Evolutionary conservation across 2,329 filamentous ascomycete genomes (phyloP).

Genomic region (Ambrosiella cleistominuta): DNA sequence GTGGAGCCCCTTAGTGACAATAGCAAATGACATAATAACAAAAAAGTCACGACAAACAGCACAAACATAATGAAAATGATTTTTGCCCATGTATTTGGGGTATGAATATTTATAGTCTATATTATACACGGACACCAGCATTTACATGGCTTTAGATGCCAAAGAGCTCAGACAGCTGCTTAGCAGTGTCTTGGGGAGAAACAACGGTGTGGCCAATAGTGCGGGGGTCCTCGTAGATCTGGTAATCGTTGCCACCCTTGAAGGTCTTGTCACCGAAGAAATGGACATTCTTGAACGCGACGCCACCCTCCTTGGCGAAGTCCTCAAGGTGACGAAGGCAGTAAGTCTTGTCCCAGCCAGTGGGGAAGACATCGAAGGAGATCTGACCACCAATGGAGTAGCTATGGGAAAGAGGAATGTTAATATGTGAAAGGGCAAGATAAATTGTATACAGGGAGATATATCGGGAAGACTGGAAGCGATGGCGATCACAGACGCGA

Average conservation of each 20-base stretch:
- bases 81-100: not conserved
- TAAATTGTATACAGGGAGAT: not conserved
- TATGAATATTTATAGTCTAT: not conserved
- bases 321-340: conserved; percentile 74
- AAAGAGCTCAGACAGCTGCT: conserved; percentile 66
- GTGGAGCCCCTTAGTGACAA: not conserved
- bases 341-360: conserved; percentile 98
- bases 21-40: not conserved
- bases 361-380: conserved; percentile 94
- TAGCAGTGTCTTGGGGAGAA: conserved; percentile 66
- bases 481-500: not conserved
- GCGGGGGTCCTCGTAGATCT: conserved; percentile 71
- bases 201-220: conserved; percentile 74
- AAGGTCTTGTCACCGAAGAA: conserved; percentile 97
- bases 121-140: not conserved
- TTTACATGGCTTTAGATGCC: conserved; percentile 29
- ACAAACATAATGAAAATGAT: not conserved
- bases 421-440: not conserved
- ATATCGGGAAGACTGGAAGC: not conserved
- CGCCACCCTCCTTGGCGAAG: conserved; percentile 53
- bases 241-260: conserved; percentile 83
- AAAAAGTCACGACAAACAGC: not conserved
- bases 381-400: conserved; percentile 95
- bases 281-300: conserved; percentile 75
- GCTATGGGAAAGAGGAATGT: conserved; percentile 23